phyloP scores from a whole-genome alignment of 2,329 filamentous ascomycete species.

The Leptographium lundbergii region DNA sequence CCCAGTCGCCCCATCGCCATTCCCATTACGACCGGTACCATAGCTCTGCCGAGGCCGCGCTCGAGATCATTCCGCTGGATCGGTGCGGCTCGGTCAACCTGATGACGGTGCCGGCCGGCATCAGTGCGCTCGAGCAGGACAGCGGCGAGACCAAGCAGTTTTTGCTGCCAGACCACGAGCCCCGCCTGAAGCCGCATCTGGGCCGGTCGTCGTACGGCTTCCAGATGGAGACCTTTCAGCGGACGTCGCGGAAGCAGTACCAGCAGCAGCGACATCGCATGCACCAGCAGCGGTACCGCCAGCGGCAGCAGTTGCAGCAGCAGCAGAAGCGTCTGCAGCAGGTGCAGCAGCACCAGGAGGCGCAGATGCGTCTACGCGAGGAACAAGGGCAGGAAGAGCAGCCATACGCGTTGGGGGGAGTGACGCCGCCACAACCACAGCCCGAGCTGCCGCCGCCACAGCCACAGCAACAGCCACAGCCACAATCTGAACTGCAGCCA shows the following conservation, averaged over 20 bases:
- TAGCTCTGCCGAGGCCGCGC: not conserved
- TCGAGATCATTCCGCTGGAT: not conserved
- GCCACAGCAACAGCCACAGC: not conserved
- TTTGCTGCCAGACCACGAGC: not conserved
- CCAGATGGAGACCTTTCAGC: slow-evolving; percentile 1
- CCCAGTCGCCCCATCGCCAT: not conserved
- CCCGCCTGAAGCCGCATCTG: not conserved
- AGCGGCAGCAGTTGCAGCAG: not conserved
- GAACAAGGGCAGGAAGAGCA: no score
- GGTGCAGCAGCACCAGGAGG: not conserved
- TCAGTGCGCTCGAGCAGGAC: not conserved
- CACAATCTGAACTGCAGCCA: no score
- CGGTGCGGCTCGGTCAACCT: not conserved
- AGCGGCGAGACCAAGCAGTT: not conserved
- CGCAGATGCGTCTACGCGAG: not conserved
- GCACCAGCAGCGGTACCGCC: not conserved
- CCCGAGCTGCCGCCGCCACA: no score
- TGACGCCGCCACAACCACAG: not conserved
- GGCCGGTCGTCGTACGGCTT: not conserved
- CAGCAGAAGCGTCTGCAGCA: not conserved
- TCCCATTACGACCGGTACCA: not conserved
- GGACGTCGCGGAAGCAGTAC: slow-evolving; percentile 1
- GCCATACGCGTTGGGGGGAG: no score
- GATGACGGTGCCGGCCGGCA: not conserved
- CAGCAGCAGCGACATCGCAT: not conserved